Conservation (phyloP, 345 rosid genomes). For the Turnera subulata region DNA sequence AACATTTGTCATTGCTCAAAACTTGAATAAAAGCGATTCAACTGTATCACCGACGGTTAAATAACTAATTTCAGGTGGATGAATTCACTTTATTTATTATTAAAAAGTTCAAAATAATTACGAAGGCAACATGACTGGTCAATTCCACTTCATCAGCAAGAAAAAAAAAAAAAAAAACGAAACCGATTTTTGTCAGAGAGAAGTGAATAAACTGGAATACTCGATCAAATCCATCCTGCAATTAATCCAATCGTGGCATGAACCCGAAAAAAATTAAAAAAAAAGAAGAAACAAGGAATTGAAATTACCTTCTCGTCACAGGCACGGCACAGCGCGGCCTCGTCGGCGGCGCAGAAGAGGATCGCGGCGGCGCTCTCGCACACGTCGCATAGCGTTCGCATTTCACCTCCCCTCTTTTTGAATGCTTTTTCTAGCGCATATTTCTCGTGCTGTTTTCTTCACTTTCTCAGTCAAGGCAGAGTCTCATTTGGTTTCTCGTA, state of each 20-base stretch:
- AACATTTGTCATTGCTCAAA: too few relatives aligned
- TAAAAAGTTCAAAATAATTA: too few relatives aligned
- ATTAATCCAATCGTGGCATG: background rate
- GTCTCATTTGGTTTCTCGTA: background rate
- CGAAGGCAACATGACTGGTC: too few relatives aligned
- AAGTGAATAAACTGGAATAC: background rate
- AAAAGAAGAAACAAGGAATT: too few relatives aligned
- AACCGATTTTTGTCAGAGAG: background rate
- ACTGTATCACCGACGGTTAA: too few relatives aligned
- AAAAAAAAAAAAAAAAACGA: background rate
- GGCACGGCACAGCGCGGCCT: constrained; percentile 79
- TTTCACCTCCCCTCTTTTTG: constrained; percentile 15
- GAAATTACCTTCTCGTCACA: constrained; percentile 63
- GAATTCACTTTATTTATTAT: too few relatives aligned
- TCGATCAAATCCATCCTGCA: background rate
- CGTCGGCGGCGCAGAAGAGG: constrained; percentile 85
- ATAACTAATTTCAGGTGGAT: too few relatives aligned
- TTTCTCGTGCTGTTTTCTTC: background rate
- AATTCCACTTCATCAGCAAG: background rate
- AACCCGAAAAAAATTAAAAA: too few relatives aligned
- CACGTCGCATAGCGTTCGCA: constrained; percentile 69
- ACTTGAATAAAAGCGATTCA: too few relatives aligned
- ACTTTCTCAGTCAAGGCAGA: background rate
- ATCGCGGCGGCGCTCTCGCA: constrained; percentile 80
- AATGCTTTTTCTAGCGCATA: too few relatives aligned